Percentiles rank a stretch among this genome's conserved stretches.
These are phyloP conservation scores for Abrus precatorius DNA, from an alignment of 306 rosid species.

Conservation along the genomic window DNA sequence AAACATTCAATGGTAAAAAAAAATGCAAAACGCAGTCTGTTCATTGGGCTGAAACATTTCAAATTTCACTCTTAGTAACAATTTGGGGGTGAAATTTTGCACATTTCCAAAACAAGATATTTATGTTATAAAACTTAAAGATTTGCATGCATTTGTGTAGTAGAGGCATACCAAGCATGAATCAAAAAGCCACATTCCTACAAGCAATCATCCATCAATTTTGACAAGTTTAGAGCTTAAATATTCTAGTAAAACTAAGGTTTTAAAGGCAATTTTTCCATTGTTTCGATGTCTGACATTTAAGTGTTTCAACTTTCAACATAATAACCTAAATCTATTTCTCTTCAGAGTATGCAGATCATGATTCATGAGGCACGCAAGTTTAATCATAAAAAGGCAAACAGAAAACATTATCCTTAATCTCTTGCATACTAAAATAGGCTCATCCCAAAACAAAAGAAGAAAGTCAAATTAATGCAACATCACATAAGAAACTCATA, in stretches of 20 bases:
- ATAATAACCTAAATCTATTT: not conserved
- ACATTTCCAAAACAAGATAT: not conserved
- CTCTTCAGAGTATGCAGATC: slow-evolving; percentile 7
- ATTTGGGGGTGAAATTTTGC: not conserved
- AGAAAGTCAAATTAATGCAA: not conserved
- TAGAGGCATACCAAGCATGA: slow-evolving; percentile 7
- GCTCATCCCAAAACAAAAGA: slow-evolving; percentile 5
- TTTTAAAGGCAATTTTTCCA: slow-evolving; percentile 1
- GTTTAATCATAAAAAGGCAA: not conserved
- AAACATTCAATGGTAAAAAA: not conserved
- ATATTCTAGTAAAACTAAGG: not conserved
- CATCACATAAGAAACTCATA: slow-evolving; percentile 46
- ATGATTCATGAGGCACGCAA: slow-evolving; percentile 12
- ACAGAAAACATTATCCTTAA: not conserved
- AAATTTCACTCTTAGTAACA: not conserved
- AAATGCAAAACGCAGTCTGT: not conserved
- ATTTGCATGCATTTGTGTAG: not conserved
- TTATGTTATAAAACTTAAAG: not conserved
- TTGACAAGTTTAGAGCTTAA: not conserved
- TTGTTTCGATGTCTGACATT: not conserved
- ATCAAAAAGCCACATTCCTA: not conserved
- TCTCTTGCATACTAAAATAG: not conserved
- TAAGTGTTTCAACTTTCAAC: slow-evolving; percentile 11
- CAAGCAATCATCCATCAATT: not conserved
- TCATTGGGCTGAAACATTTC: not conserved